Conservation (phyloP, 129 eudicot genomes). For the Flaveria ramosissima region DNA sequence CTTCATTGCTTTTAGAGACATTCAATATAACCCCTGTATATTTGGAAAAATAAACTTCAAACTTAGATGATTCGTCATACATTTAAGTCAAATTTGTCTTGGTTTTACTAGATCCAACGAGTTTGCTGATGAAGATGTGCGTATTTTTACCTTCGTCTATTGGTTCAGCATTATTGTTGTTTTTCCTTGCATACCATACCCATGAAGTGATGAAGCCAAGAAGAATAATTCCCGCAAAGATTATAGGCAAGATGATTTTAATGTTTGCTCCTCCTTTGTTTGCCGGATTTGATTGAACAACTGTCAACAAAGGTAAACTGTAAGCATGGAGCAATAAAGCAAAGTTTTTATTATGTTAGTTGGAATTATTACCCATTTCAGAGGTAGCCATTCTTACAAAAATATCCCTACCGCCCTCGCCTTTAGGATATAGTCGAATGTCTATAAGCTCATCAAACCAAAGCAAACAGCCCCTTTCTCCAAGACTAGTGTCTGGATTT, state of each 20-base stretch:
- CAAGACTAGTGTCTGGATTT: neutral
- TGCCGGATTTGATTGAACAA: neutral
- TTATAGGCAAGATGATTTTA: neutral
- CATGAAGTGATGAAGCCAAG: slow-evolving; percentile 1
- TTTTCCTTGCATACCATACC: neutral
- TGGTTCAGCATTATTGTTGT: neutral
- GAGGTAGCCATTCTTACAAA: too few species aligned
- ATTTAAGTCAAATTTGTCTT: neutral
- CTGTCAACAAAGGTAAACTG: neutral
- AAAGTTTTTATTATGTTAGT: too few species aligned
- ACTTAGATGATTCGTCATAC: neutral
- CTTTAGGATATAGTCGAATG: neutral
- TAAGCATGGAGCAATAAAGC: neutral
- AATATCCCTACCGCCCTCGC: neutral
- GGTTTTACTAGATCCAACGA: neutral
- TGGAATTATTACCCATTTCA: too few species aligned
- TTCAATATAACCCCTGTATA: neutral
- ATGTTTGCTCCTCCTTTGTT: neutral
- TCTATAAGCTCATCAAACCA: slow-evolving; percentile 16
- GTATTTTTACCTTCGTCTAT: slow-evolving; percentile 5
- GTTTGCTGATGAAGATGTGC: neutral
- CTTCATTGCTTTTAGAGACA: neutral
- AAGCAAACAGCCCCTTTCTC: slow-evolving; percentile 11
- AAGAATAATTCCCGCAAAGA: neutral
- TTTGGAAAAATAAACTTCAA: neutral